Conservation (phyloP, 805 yeast genomes). For the Schwanniomyces vanrijiae region DNA sequence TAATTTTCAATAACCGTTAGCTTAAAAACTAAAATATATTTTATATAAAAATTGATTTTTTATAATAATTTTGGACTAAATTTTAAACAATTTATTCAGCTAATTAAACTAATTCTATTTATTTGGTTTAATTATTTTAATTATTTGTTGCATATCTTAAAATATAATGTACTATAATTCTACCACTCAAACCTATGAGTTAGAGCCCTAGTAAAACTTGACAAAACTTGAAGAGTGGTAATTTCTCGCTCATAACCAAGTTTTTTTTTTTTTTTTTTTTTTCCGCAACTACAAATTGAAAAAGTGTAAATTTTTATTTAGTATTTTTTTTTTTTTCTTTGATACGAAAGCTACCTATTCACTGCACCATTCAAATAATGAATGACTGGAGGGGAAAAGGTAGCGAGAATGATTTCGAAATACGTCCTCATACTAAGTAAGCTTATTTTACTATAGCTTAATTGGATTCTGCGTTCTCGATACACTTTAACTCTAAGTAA, state of each 20-base stretch:
- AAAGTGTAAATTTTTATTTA: neutral
- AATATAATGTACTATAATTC: no score
- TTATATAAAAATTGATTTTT: no score
- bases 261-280: neutral
- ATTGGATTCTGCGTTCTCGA: conserved; percentile 43
- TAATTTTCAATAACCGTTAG: no score
- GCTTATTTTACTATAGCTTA: conserved; percentile 17
- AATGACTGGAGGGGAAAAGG: conserved; percentile 43
- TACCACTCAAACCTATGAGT: no score
- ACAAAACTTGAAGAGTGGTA: no score
- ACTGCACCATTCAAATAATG: conserved; percentile 37
- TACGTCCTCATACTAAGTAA: conserved; percentile 36
- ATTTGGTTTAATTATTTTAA: no score
- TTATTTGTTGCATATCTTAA: no score
- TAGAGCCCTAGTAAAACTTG: neutral
- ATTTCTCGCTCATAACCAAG: neutral
- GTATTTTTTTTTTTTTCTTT: conserved; percentile 21
- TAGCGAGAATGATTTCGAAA: conserved; percentile 28
- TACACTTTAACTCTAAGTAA: conserved; percentile 14
- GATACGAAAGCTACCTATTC: conserved; percentile 41
- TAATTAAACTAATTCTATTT: no score
- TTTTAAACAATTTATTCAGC: no score
- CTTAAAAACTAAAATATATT: no score
- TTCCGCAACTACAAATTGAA: neutral
- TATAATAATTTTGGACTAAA: no score